Evolutionary conservation across 352 stramenopile genomes (phyloP), one percentile per base, ranked within the genome.

Genomic region (Globisporangium middletonii): DNA sequence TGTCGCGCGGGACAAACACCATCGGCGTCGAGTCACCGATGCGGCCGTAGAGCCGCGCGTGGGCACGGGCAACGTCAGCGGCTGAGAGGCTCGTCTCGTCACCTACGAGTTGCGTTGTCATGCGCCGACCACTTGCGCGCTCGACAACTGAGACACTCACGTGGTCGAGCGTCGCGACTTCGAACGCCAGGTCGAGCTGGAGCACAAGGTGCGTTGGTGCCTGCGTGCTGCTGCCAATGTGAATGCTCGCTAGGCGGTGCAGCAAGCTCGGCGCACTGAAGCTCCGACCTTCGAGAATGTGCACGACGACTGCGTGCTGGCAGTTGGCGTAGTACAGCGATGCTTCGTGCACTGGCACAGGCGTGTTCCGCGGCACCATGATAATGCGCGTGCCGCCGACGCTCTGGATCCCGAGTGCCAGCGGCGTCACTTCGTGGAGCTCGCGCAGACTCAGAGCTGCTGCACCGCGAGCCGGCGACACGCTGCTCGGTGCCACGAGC

Each of bases 281-380:
- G 18, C 26, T 51, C 1, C 35, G n/a, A 0, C 60, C 69, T 65
- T 75, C 69, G 16, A 77, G 27, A 11, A 75, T 57, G 49, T 67
- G 62, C 38, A 77, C 69, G 3, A 53, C 26, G 41, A 75, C 63
- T 26, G 68, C 63, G 27, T 42, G 52, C 42, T 75, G 64, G 53
- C 61, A 73, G 30, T 28, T 77, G 18, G 69, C 67, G 43, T 73
- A 77, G 56, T 75, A 77, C 12, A 73, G 1, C 7, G 63, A 55
- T 5, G 64, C 47, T 59, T 77, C 66, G 12, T 54, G 55, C 15
- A 62, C 59, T 33, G 69, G 67, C 18, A 73, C 30, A 0, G 27
- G 23, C 11, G 55, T 71, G 50, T 58, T 67, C 12, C 51, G 50
- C 13, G 67, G 67, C 7, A 77, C 50, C 49, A 75, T 45, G 0